Evolutionary conservation across 2,329 filamentous ascomycete species (phyloP), one percentile per base, ranked within the genome.

Genomic region (Diaporthe humulicola): DNA sequence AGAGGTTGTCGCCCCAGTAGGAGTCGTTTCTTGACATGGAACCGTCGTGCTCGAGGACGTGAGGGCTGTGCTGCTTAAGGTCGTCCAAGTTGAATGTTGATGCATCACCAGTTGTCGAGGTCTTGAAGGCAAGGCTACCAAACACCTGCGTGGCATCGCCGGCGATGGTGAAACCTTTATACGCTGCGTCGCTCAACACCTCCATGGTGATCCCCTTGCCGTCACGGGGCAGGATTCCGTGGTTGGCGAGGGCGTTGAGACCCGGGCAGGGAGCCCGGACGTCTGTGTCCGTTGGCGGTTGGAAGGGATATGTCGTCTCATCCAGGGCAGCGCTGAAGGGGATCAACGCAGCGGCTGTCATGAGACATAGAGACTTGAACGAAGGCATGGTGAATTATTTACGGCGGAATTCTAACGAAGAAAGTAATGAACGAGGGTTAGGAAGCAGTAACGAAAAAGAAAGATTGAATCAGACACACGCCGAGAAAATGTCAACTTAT

Each of bases 71-170:
- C 25, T 73, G 71, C n/a, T 50, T 45, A 30, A 73, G 60, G 30
- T 73, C 71, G 28, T 69, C 71, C 22, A 73, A n/a, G 14, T 73
- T 69, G 60, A 73, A 73, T 3, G 71, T 73, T 2, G 71, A 69
- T 12, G 71, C 50, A 40, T 73, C 33, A 38, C 71, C 71, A 30
- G 71, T 73, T 4, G 71, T 69, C 3, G 71, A 73, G 5, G 71
- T 48, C 60, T 56, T 10, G 19, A 73, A 48, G 19, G 50, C 71
- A 6, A 73, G n/a, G 60, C 52, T 69, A 3, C 71, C 71, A 4
- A 73, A 42, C 19, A 40, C 33, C 10, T n/a, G 28, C 3, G 60
- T 58, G 4, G 71, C 61, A 15, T 56, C 71, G n/a, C 28, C 12
- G 28, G 40, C 52, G 7, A 69, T 4, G 42, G 22, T 25, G 33